Evolutionary conservation across 2,329 filamentous ascomycete genomes (phyloP), one percentile per base, ranked within the genome.

Genomic region (Bipolaris cookei): DNA sequence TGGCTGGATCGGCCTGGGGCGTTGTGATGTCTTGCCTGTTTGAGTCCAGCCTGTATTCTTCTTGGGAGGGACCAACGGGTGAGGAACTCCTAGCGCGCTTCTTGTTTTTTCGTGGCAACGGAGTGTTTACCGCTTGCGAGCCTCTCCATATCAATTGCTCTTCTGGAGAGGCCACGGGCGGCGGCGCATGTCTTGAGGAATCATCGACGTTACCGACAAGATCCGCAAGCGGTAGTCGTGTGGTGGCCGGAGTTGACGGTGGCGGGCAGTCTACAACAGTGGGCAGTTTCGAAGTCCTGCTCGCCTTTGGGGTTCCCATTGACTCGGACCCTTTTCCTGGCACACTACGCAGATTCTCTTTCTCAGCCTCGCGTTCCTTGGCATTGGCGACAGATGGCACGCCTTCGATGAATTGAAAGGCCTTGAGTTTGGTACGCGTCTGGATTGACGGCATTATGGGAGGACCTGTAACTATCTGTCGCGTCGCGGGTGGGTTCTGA

Each of bases 201-300:
- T 86, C 84, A 69, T 88, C 85, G 45, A 81, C 81, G 68, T 86
- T 86, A 60, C 84, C 84, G 43, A 88, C 84, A 30, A 88, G 76
- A 59, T 88, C 85, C 30, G 84, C 84, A 11, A 88, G 75, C 21
- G 85, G 84, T 37, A 88, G 80, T 53, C 84, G 78, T 41, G 85
- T 78, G 34, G 85, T 83, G 21, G 81, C 82, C 2, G 86, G 85
- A 13, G 86, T 88, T 38, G 84, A 85, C 2, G 86, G 86, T 14
- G 78, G 78, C 25, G 77, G 73, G 46, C 65, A 71, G 39, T 66
- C 66, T 46, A 60, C 69, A 4, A 59, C 65, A 20, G 67, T 67
- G 3, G 62, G 64, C 10, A 68, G 58, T 28, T 69, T 71, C 3
- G 74, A 42, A 28, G 60, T 57, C 42, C 61, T 67, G 18, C 62